Evolutionary conservation across 202 grass and related monocot genomes (phyloP).

Genomic region (Elaeis oleifera): DNA sequence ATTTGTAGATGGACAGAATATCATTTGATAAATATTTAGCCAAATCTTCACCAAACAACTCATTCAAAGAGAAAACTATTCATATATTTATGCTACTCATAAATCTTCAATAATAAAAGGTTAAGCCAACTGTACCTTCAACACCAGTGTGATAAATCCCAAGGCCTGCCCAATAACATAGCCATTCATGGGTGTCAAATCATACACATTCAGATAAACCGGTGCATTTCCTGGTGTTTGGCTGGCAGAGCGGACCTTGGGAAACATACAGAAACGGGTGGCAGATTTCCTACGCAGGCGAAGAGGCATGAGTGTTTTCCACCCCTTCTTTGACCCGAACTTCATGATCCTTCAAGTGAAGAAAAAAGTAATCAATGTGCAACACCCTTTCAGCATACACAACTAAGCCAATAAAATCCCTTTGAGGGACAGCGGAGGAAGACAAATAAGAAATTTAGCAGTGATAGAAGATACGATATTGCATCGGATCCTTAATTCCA

Average conservation of each 20-base stretch:
- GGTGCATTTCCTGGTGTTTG: constrained; percentile 31
- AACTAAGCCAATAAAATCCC: too few species aligned
- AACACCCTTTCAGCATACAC: too few species aligned
- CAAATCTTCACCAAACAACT: too few species aligned
- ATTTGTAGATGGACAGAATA: too few species aligned
- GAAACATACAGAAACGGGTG: constrained; percentile 21
- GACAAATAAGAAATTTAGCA: too few species aligned
- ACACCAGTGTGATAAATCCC: constrained; percentile 44
- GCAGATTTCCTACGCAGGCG: constrained; percentile 21
- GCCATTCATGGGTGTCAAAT: constrained; percentile 47
- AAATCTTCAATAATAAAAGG: not conserved
- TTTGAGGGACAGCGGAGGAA: too few species aligned
- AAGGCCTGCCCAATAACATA: constrained; percentile 42
- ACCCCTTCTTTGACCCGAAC: constrained; percentile 31
- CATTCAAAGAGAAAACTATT: too few species aligned
- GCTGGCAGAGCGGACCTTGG: constrained; percentile 28
- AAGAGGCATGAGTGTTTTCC: constrained; percentile 33
- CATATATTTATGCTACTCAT: too few species aligned
- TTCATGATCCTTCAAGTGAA: constrained; percentile 46
- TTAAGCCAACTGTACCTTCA: constrained; percentile 32
- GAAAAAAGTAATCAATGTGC: too few species aligned
- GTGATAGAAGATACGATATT: too few species aligned
- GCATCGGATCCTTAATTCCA: too few species aligned
- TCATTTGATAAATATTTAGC: too few species aligned
- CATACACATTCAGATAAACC: constrained; percentile 48